These are phyloP conservation scores for Euptelea pleiosperma DNA, from an alignment of 164 flowering plant species.

Conservation along the genomic window DNA sequence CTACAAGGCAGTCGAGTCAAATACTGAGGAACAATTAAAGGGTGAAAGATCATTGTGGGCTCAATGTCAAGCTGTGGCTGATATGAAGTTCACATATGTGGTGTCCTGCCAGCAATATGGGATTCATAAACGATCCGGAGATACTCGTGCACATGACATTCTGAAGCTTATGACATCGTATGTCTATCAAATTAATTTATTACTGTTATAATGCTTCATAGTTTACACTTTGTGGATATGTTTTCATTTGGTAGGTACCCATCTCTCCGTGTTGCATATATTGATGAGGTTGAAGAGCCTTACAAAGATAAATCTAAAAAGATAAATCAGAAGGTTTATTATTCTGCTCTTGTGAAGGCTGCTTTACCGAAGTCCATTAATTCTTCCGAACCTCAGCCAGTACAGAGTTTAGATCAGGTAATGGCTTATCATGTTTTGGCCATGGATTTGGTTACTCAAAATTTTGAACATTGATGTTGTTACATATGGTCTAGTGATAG, in stretches of 20 bases:
- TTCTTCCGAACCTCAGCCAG: constrained; percentile 53
- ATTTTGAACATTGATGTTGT: too few relatives aligned
- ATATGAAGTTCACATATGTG: constrained; percentile 78
- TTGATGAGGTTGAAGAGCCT: constrained; percentile 92
- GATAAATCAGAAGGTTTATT: constrained; percentile 64
- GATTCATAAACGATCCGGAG: constrained; percentile 66
- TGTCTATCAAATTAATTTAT: constrained; percentile 4
- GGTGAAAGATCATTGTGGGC: constrained; percentile 58
- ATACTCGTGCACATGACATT: constrained; percentile 62
- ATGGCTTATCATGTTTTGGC: background rate
- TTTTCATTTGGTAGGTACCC: constrained; percentile 56
- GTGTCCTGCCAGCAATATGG: constrained; percentile 79
- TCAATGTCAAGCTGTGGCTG: constrained; percentile 76
- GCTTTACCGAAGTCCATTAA: constrained; percentile 59
- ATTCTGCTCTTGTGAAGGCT: constrained; percentile 87
- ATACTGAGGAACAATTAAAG: constrained; percentile 53
- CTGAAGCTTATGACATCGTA: constrained; percentile 63
- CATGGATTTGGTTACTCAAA: too few relatives aligned
- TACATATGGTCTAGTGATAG: too few relatives aligned
- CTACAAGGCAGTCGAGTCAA: constrained; percentile 65
- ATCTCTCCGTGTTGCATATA: constrained; percentile 93
- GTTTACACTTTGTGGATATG: background rate
- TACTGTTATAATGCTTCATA: background rate
- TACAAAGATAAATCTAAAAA: constrained; percentile 59
- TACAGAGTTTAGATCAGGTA: constrained; percentile 89